Evolutionary conservation across 108 stramenopile species (phyloP), one percentile per base, ranked within the genome.

Genomic region (Cyclotella baltica): DNA sequence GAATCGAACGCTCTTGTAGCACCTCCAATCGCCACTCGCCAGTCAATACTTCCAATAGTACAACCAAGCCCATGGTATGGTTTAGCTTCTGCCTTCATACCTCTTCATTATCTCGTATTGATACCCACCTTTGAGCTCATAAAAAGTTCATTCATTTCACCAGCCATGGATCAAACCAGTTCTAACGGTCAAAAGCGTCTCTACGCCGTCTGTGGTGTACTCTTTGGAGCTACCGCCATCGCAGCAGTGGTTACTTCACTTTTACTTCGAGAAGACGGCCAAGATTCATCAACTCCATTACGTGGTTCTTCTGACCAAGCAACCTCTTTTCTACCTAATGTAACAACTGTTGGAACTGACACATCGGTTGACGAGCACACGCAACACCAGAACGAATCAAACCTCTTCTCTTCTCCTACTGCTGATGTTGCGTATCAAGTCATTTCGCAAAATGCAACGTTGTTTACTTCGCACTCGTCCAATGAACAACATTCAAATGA

Each of bases 91-190:
- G n/a, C n/a, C n/a, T n/a, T n/a, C n/a, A n/a, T n/a, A n/a, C n/a
- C n/a, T n/a, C n/a, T n/a, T n/a, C n/a, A n/a, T n/a, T n/a, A n/a
- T n/a, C n/a, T n/a, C n/a, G n/a, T n/a, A n/a, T n/a, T n/a, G n/a
- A n/a, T 48, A n/a, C 47, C n/a, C 47, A 6, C 47, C 13, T 13
- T 43, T 43, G 40, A 43, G 40, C 40, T 43, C 40, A 43, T 10
- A 10, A 6, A 43, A 43, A 6, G 4, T 20, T 52, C 55, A 62
- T 13, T 35, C 30, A 19, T 5, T 18, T 15, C 16, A 62, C 15
- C 59, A 65, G 27, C 31, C 38, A 65, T 65, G 64, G 46, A 23
- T 47, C 64, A 65, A 65, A 23, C 1, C 16, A 47, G 10, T 65
- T 47, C 40, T 22, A 46, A 43, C 19, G 40, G 40, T 65, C 64